Conservation (phyloP, 2,329 filamentous ascomycete genomes). For the Penicillium sclerotigenum region DNA sequence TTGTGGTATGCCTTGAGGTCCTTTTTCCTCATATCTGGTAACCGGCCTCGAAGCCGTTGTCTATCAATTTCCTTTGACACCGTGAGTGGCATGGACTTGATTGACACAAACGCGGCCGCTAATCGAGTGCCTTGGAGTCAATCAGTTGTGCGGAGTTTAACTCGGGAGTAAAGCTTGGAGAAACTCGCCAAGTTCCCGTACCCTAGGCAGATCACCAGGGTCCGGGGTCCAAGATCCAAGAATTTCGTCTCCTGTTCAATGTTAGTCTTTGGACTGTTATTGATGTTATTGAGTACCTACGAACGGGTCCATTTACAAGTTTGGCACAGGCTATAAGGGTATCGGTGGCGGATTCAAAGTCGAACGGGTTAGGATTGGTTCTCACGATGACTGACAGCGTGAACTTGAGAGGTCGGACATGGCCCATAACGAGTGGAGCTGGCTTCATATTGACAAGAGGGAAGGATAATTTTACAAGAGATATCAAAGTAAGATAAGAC, state of each 20-base stretch:
- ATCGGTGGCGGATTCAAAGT: constrained; percentile 10
- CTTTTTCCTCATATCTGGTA: neutral
- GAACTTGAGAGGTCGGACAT: constrained; percentile 5
- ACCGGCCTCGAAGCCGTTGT: neutral
- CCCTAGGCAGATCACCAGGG: neutral
- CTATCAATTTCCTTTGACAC: neutral
- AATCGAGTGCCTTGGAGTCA: neutral
- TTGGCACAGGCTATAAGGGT: constrained; percentile 8
- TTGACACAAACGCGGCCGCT: neutral
- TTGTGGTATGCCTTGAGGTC: neutral
- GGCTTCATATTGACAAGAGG: neutral
- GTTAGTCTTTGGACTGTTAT: neutral
- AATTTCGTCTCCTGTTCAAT: constrained; percentile 5
- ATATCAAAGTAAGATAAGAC: too few species aligned
- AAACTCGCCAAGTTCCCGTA: constrained; percentile 5
- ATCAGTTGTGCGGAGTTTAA: neutral
- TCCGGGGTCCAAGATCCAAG: constrained; percentile 1
- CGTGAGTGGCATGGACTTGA: neutral
- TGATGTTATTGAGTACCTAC: neutral
- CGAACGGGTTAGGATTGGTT: constrained; percentile 2
- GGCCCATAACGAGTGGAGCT: constrained; percentile 5
- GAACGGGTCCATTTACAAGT: constrained; percentile 4
- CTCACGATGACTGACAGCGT: constrained; percentile 2
- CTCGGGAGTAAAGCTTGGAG: neutral
- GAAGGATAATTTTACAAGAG: too few species aligned